phyloP scores from a whole-genome alignment of 139 green algal species.

The Ostreobium quekettii region DNA sequence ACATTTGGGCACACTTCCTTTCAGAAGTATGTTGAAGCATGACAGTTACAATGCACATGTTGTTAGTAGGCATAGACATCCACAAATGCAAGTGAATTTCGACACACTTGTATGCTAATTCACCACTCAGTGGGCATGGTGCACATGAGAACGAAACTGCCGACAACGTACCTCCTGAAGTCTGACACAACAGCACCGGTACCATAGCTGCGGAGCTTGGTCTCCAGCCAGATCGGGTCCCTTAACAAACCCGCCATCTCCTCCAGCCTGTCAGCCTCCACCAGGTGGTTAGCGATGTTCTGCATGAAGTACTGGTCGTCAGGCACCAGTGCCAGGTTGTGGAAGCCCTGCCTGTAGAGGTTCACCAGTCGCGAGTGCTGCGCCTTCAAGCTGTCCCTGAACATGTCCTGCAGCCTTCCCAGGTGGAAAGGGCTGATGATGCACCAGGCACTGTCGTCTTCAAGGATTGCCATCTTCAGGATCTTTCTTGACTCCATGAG shows the following conservation, averaged over 20 bases:
- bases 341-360: constrained; percentile 11
- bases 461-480: constrained; percentile 29
- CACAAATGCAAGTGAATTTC: too few species aligned
- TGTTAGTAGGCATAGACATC: too few species aligned
- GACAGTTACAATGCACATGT: too few species aligned
- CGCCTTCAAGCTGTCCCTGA: neutral
- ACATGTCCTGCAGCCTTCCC: constrained; percentile 9
- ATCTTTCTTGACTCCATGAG: constrained; percentile 21
- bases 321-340: constrained; percentile 19
- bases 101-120: too few species aligned
- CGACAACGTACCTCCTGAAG: constrained; percentile 56
- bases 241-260: constrained; percentile 48
- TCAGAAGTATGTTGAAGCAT: too few species aligned
- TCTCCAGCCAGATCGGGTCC: constrained; percentile 61
- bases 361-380: constrained; percentile 31
- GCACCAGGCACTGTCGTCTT: constrained; percentile 39
- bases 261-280: constrained; percentile 29
- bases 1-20: too few species aligned
- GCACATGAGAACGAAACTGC: too few species aligned
- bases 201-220: constrained; percentile 64
- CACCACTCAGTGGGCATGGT: too few species aligned
- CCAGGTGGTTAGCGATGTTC: constrained; percentile 58
- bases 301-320: constrained; percentile 72
- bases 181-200: constrained; percentile 53
- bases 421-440: constrained; percentile 31